Base-by-base conservation (phyloP, 805 yeast genomes). In the Metschnikowia proteae region DNA sequence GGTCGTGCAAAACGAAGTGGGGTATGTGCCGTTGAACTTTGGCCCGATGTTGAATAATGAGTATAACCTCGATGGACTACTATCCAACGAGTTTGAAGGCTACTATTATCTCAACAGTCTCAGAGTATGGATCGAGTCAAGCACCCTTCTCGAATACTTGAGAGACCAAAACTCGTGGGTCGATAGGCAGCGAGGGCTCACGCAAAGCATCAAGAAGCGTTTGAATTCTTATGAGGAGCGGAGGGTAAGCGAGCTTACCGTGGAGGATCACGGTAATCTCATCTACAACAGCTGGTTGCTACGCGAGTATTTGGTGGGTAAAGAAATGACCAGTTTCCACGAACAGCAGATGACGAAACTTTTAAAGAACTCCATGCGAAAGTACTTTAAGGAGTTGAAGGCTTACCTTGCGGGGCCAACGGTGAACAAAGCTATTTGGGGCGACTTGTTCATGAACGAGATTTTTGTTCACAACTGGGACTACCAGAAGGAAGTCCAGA, bases 21-120 rank as follows among this genome's bases (percentile, higher is more conserved):
- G 63, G 6, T 67, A 64, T 50, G 56, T 70, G 6, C 75, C 75
- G 10, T 46, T 54, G 3, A 59, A 67, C 35, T 66, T 66, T 37
- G 33, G 58, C 10, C 48, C 49, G 26, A 47, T 63, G 25, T 58
- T 71, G 11, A 51, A 58, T 33, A 43, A 55, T 22, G 75, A 71
- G 54, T 71, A 71, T 54, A 42, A 52, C 48, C 42, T 29, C 30
- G 26, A 33, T 13, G 49, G 52, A 5, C 11, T 56, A 34, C 8
- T 31, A 29, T 43, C 32, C 11, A 36, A 39, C 28, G 31, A n/a
- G 23, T 50, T 40, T 34, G 22, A 26, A 29, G 50, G 31, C 13
- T 35, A 31, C 35, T 35, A n/a, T 37, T 56, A 40, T 44, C 36
- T 50, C 36, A 41, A 38, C 32, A 36, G 35, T 40, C 44, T 50